Base-by-base conservation (phyloP, 2,329 filamentous ascomycete species). In the Calonectria crousiana region DNA sequence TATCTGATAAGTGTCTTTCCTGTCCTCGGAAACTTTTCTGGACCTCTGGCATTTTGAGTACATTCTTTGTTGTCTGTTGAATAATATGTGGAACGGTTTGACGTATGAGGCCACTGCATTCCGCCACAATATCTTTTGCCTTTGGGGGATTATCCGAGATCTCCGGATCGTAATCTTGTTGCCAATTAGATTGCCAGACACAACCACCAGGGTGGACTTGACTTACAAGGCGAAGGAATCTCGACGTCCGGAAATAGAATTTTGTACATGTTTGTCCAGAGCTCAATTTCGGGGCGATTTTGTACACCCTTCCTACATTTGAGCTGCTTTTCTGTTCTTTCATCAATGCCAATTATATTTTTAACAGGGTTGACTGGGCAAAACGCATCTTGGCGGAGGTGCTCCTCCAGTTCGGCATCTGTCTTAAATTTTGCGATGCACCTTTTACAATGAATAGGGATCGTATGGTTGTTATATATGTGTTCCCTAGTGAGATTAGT, bases 221-320 rank as follows among this genome's bases (percentile, higher is more conserved):
- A 44, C 73, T 72, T 69, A 77, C 76, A 75, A 1, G 76, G 75
- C 10, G 67, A 75, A 0, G 76, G 76, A 14, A 77, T 71, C 3
- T 64, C 18, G 0, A 34, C 51, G 1, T 56, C 38, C 1, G 76
- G 75, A 26, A 77, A 77, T 1, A 77, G 34, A 30, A 74, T 70
- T 32, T 36, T 77, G 26, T 72, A 77, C 73, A 77, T 75, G 14
- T 67, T 52, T 30, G 68, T 32, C 76, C 76, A 77, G 18, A 3
- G 26, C 2, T 66, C 72, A 3, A 49, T 58, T 34, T 77, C 73
- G 16, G 73, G 51, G 6, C 32, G 38, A 53, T 67, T 0, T 36
- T 66, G 30, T 74, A 75, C 44, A 64, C 58, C 66, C 1, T n/a
- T 56, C 6, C 76, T 70, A 5, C 52, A 69, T 20, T 52, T 70